Evolutionary conservation across 305 asterid species (phyloP).

Genomic region (Solanum hybrid): DNA sequence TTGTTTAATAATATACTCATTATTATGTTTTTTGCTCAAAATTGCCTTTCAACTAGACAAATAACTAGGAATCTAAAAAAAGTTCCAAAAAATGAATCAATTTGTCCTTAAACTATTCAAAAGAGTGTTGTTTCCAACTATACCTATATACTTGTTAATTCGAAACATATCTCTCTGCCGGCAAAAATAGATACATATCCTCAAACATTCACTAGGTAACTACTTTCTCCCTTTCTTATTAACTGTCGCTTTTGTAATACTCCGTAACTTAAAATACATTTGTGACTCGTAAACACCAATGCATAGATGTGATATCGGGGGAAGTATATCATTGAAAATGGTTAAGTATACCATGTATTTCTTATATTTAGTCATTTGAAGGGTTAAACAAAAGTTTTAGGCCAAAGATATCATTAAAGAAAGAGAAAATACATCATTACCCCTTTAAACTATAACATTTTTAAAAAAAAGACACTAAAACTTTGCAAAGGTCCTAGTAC

Average conservation of each 20-base stretch:
- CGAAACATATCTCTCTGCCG: not conserved
- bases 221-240: not conserved
- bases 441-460: not conserved
- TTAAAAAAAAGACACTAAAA: not conserved
- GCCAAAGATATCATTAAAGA: no score
- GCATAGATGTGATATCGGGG: no score
- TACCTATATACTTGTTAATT: no score
- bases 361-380: no score
- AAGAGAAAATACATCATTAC: no score
- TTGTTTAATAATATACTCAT: not conserved
- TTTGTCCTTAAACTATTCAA: not conserved
- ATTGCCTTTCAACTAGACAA: not conserved
- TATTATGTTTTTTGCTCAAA: not conserved
- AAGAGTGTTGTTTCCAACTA: not conserved
- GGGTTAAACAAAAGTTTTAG: no score
- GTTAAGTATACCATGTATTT: no score
- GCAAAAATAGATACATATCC: not conserved
- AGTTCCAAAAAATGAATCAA: no score
- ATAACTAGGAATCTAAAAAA: not conserved
- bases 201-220: not conserved
- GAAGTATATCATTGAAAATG: no score
- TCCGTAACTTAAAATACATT: no score
- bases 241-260: not conserved
- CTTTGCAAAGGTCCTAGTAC: not conserved
- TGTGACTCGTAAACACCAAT: no score